Evolutionary conservation across 2,329 filamentous ascomycete species (phyloP), one percentile per base, ranked within the genome.

Genomic region (Trichoderma sp.): DNA sequence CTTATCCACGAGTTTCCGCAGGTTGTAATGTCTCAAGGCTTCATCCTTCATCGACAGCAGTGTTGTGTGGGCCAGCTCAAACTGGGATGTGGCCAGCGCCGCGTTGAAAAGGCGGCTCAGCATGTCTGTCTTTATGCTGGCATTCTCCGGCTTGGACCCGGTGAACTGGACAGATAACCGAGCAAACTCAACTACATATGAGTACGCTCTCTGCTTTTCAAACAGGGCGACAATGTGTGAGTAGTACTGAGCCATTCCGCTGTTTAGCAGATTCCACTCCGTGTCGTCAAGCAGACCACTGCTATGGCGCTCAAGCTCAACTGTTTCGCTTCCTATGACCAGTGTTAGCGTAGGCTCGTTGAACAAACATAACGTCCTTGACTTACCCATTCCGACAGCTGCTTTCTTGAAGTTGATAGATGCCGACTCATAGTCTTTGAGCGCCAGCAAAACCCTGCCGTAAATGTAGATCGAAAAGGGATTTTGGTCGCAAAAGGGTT

Each of bases 41-140:
- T 85, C 84, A 76, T 97, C 90, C 55, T 88, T 88, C 80, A 97
- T 92, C 71, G 92, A 87, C 15, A 91, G 84, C 32, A 98, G 86
- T 0, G 92, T 92, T 5, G 91, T 90, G 81, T 97, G 97, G 0
- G 96, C 95, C 53, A 93, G 85, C 73, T 94, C 90, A 77, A 94
- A 98, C 71, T 93, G 91, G 7, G 90, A 92, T 20, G 92, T 94
- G 72, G 92, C 89, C 23, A 96, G 85, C 0, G 94, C 91, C 20
- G 94, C 93, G 73, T 90, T 91, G 84, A 98, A 98, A 3, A 97
- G 86, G 3, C 94, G 91, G 75, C 90, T 92, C 23, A 97, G 89
- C 77, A 98, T 89, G 73, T 97, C 93, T 2, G 88, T 88, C 72
- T 88, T 88, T 71, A 88, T 83, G 47, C 84, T 76, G 15, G 79